These are phyloP conservation scores for Wickerhamomyces pijperi DNA, from an alignment of 805 yeast species.

Conservation along the genomic window DNA sequence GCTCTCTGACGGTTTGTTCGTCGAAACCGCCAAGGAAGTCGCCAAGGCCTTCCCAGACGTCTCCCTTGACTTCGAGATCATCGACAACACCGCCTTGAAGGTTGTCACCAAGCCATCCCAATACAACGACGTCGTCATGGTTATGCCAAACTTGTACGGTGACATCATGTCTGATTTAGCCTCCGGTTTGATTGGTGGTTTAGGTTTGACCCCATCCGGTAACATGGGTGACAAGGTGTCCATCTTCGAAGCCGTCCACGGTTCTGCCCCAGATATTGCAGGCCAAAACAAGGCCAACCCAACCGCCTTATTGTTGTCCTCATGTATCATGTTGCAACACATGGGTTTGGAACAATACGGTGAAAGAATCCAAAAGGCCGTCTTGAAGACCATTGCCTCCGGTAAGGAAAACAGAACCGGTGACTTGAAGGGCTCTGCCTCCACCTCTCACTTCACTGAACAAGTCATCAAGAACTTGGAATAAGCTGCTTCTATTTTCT, in stretches of 20 bases:
- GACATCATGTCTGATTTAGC: conserved; percentile 97
- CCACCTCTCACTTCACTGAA: conserved; percentile 83
- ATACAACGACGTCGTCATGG: conserved; percentile 80
- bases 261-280: conserved; percentile 99
- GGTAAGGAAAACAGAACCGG: conserved; percentile 95
- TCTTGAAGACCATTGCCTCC: conserved; percentile 77
- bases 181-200: conserved; percentile 96
- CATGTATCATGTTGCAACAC: conserved; percentile 99
- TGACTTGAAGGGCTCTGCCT: conserved; percentile 87
- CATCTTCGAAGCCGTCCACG: conserved; percentile 98
- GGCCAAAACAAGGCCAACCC: conserved; percentile 99
- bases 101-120: conserved; percentile 79
- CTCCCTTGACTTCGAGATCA: conserved; percentile 71
- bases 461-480: conserved; percentile 59
- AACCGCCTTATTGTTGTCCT: conserved; percentile 89
- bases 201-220: conserved; percentile 98
- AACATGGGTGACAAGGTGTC: conserved; percentile 98
- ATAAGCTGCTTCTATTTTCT: too few species aligned
- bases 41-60: conserved; percentile 89
- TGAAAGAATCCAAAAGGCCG: conserved; percentile 79
- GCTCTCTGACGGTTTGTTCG: conserved; percentile 94
- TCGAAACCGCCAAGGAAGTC: conserved; percentile 80
- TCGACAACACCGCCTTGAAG: conserved; percentile 90
- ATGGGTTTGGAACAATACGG: conserved; percentile 83
- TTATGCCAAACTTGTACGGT: conserved; percentile 99